A percentile compares a stretch with the other conserved stretches of the same genome.
Evolutionary conservation across 2,329 filamentous ascomycete species (phyloP).

Genomic region (Cladophialophora bantiana): DNA sequence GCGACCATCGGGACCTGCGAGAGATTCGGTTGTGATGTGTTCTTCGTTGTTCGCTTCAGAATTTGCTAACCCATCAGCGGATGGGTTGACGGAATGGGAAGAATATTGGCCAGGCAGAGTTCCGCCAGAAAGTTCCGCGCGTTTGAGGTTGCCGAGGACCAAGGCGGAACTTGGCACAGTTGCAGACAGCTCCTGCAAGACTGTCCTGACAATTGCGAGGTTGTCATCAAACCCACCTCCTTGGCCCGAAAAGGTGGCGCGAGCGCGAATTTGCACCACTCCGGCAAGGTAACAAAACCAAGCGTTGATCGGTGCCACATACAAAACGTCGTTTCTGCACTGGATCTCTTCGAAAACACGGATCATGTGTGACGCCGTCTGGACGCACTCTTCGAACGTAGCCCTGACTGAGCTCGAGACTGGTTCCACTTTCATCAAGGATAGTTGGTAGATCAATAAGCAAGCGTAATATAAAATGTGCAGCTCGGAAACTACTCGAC

Average conservation of each 20-base stretch:
- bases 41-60: conserved; percentile 21
- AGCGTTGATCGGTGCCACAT: conserved; percentile 27
- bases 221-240: conserved; percentile 17
- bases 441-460: conserved; percentile 27
- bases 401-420: conserved; percentile 15
- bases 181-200: conserved; percentile 26
- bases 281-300: conserved; percentile 29
- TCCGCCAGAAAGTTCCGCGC: conserved; percentile 23
- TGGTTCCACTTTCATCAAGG: conserved; percentile 26
- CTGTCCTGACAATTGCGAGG: conserved; percentile 19
- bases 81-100: conserved; percentile 18
- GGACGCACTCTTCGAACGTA: conserved; percentile 28
- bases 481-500: conserved; percentile 28
- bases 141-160: conserved; percentile 24
- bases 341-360: conserved; percentile 28
- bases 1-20: conserved; percentile 21
- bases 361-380: conserved; percentile 23
- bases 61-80: conserved; percentile 12
- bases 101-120: conserved; percentile 23
- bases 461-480: conserved; percentile 30
- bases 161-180: conserved; percentile 22
- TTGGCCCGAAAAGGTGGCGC: conserved; percentile 24
- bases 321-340: conserved; percentile 26
- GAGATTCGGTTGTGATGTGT: conserved; percentile 21
- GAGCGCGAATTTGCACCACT: conserved; percentile 27